A percentile compares a stretch with the other conserved stretches of the same genome.
phyloP scores from a whole-genome alignment of 2,329 filamentous ascomycete species.

The Paraphoma chrysanthemicola region DNA sequence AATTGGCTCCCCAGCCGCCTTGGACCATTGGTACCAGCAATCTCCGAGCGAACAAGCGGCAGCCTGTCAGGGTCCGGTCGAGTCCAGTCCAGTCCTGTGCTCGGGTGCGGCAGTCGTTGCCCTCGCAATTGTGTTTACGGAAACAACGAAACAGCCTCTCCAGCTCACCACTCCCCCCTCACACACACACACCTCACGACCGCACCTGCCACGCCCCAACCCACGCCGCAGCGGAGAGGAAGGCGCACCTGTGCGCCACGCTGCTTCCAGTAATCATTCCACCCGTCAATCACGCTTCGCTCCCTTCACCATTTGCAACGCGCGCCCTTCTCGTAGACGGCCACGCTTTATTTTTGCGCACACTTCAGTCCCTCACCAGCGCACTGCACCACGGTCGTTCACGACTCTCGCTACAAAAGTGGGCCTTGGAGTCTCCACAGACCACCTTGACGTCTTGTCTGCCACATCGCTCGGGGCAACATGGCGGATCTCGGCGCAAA shows the following conservation, averaged over 20 bases:
- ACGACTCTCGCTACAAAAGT: too few species aligned
- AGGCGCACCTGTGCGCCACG: background rate
- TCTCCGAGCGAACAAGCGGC: too few species aligned
- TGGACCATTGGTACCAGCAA: background rate
- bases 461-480: background rate
- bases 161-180: background rate
- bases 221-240: background rate
- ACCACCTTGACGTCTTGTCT: background rate
- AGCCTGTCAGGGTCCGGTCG: background rate
- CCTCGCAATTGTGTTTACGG: conserved; percentile 26
- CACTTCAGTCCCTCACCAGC: too few species aligned
- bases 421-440: background rate
- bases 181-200: background rate
- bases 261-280: too few species aligned
- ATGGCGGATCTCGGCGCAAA: conserved; percentile 47
- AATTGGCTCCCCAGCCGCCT: too few species aligned
- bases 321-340: too few species aligned
- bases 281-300: too few species aligned
- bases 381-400: too few species aligned
- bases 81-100: background rate
- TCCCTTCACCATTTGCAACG: too few species aligned
- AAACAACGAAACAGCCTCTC: conserved; percentile 5
- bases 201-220: background rate
- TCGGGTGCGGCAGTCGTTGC: conserved; percentile 18
- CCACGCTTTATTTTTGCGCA: too few species aligned